Base-by-base conservation (phyloP, 148 eudicot genomes). In the Chenopodium album region DNA sequence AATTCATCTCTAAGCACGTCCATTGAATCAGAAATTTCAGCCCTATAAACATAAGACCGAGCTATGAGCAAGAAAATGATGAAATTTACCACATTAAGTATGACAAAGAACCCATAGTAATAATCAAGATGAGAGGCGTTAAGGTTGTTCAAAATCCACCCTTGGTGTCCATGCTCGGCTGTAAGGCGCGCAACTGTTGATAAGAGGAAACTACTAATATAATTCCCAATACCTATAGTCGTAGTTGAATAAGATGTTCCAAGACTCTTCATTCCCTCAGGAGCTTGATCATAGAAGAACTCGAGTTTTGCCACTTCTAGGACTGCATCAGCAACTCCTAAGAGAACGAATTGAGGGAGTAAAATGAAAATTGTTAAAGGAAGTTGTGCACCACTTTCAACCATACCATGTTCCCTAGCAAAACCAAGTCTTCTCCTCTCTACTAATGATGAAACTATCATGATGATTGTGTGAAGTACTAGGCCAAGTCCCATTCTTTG, bases 221-320 rank as follows among this genome's bases (percentile, higher is more conserved):
- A 91, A 74, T 87, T 92, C 46, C 98, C 96, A 26, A 89, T 76
- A 16, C 96, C 96, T 32, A 92, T 34, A 29, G 85, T 89, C 2
- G 90, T 90, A 71, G 82, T 86, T 6, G 94, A 88, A 76, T 90
- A 94, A 19, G 96, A 90, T 23, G 98, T 91, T 22, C 98, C 98
- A 0, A 94, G 83, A 23, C 96, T 92, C 86, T 94, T 94, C 98
- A 94, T 94, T 68, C 84, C 90, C 65, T 94, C 96, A 0, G 98
- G 98, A 22, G 98, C 94, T 77, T 94, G 98, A 78, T 94, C 98
- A 23, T 94, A 92, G 83, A 92, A 94, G 34, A 94, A 94, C 85
- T 94, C 98, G 34, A 92, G 70, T 84, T 91, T 94, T 0, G 96
- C 94, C 1, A 89, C 89, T 81, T 92, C 98, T 3, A 92, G 79